Evolutionary conservation across 495 filamentous ascomycete species (phyloP).

Genomic region (Xylaria bambusicola): DNA sequence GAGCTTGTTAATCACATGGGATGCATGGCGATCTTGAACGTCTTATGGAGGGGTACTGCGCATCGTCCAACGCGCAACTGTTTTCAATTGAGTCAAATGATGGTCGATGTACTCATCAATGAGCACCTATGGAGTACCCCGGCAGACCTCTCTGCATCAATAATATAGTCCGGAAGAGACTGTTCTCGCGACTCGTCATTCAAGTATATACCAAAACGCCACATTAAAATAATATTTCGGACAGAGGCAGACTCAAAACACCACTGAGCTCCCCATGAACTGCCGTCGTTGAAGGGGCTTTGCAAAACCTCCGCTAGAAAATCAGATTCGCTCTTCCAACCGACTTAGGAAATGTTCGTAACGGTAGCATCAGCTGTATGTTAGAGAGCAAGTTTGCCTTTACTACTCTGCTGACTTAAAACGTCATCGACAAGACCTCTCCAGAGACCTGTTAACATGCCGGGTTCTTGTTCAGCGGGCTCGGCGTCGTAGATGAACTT

Average conservation of each 20-base stretch:
- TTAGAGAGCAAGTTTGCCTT: constrained; percentile 31
- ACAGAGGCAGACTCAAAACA: not conserved
- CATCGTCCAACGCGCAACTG: constrained; percentile 1
- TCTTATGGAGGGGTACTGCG: not conserved
- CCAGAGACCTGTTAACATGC: constrained; percentile 48
- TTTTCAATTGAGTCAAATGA: constrained; percentile 6
- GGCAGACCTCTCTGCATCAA: not conserved
- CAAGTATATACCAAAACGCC: constrained; percentile 11
- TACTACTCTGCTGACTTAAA: constrained; percentile 30
- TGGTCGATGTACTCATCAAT: not conserved
- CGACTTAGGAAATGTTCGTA: constrained; percentile 1
- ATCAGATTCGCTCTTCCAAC: constrained; percentile 1
- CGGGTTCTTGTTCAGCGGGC: constrained; percentile 29
- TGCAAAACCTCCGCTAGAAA: not conserved
- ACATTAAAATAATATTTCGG: constrained; percentile 6
- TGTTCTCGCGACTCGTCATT: not conserved
- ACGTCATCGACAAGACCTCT: constrained; percentile 51
- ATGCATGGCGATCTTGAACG: not conserved
- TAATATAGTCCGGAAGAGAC: not conserved
- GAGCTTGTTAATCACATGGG: not conserved
- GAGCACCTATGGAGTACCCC: not conserved
- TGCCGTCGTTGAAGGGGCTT: not conserved
- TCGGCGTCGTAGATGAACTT: constrained; percentile 42
- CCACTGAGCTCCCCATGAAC: not conserved
- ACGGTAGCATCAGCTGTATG: not conserved